These are phyloP conservation scores for Mycosphaerella sp. DNA, from an alignment of 2,329 filamentous ascomycete species.

Conservation along the genomic window DNA sequence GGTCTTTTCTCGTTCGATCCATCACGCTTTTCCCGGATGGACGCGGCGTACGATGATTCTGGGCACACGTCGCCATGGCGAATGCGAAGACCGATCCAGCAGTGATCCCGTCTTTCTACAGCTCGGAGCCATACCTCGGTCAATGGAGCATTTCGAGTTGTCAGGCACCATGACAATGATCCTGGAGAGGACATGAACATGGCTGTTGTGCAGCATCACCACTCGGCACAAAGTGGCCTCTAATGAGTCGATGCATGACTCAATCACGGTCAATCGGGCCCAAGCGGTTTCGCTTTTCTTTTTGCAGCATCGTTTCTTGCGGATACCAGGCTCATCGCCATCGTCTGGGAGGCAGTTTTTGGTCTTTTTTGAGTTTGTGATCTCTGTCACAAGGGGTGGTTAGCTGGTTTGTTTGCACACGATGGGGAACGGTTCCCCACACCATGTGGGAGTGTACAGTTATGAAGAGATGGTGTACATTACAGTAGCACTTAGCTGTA, in stretches of 20 bases:
- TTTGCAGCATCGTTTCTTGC: constrained; percentile 15
- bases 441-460: neutral
- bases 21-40: too few species aligned
- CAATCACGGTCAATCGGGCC: neutral
- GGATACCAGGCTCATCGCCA: constrained; percentile 33
- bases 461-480: neutral
- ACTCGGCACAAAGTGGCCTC: neutral
- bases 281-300: constrained; percentile 3
- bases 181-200: neutral
- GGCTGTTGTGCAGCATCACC: neutral
- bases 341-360: constrained; percentile 9
- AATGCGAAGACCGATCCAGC: too few species aligned
- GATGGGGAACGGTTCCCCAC: neutral
- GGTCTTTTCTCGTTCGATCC: too few species aligned
- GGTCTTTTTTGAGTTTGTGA: neutral
- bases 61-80: too few species aligned
- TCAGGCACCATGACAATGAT: neutral
- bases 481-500: neutral
- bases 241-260: neutral
- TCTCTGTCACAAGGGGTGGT: constrained; percentile 2
- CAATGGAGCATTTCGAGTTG: neutral
- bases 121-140: neutral
- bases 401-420: neutral
- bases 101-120: too few species aligned
- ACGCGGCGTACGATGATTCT: too few species aligned